Base-by-base conservation (phyloP, 306 rosid genomes). In the Prunus armeniaca region DNA sequence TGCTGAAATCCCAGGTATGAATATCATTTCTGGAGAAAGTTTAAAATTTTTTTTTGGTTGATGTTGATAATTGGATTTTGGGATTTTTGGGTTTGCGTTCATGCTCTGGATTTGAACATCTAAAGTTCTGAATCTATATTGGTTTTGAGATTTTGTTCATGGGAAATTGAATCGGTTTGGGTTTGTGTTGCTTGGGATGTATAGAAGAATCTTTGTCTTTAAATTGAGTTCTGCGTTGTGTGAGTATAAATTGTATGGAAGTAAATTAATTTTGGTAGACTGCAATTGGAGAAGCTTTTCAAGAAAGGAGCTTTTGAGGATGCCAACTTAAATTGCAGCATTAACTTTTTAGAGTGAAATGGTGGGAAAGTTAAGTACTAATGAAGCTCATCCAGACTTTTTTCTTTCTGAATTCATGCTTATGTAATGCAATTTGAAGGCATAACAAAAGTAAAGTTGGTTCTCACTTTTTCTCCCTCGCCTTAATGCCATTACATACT, bases 1-100 rank as follows among this genome's bases (percentile, higher is more conserved):
- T 5, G 83, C 87, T 4, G 73, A 82, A 14, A 76, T 87, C 57
- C 82, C 86, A 51, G 90, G 88, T 85, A 61, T 5, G 5, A 24
- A 45, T 17, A 18, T n/a, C 56, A 14, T 30, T 30, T 56, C 6
- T 56, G 4, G 4, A 1, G 27, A 13, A 17, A 13, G 0, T 51
- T 61, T 1, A n/a, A 6, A 11, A 3, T 57, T 57, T 24, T 5
- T 25, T 3, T 2, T 61, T 14, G 19, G 8, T 62, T 28, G 41
- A 28, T 27, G 9, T 12, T 4, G 19, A 27, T 62, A 62, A 27
- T 6, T 62, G 41, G 66, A 62, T 28, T 25, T 9, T 28, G n/a
- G 41, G 43, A 56, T 20, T 49, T 49, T 52, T 24, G 32, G 63
- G 17, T 20, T 18, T 12, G 6, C 11, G 9, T 22, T 9, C 14